phyloP scores from a whole-genome alignment of 192 early-diverging fungal genomes.

The Paraglomus brasilianum region DNA sequence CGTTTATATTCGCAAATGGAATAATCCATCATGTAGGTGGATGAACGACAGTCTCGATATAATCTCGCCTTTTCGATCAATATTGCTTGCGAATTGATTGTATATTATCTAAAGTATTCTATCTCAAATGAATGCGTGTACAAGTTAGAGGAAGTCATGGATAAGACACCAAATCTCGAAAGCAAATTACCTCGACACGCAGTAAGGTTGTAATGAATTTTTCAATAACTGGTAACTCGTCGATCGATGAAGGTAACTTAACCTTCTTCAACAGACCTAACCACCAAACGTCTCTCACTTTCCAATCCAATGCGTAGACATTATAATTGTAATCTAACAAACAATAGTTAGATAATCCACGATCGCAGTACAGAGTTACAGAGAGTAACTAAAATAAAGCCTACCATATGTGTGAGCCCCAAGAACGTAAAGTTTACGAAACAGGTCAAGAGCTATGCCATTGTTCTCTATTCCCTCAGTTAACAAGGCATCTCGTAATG shows the following conservation, averaged over 20 bases:
- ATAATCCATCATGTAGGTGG: background rate
- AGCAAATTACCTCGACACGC: background rate
- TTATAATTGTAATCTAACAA: constrained; percentile 30
- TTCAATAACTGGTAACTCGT: constrained; percentile 10
- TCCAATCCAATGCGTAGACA: constrained; percentile 17
- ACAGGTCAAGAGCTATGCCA: background rate
- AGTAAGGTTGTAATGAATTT: background rate
- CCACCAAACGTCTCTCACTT: background rate
- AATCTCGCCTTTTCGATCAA: constrained; percentile 13
- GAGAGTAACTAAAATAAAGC: constrained; percentile 9
- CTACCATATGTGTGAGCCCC: constrained; percentile 10
- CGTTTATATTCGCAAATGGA: constrained; percentile 6
- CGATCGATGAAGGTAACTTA: constrained; percentile 15
- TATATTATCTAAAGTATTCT: constrained; percentile 22
- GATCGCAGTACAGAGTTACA: background rate
- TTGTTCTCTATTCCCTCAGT: constrained; percentile 23
- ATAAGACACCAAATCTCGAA: background rate
- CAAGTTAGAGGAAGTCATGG: background rate
- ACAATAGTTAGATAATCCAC: constrained; percentile 1
- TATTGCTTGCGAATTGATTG: constrained; percentile 2
- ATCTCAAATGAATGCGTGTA: background rate
- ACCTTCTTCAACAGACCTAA: constrained; percentile 17
- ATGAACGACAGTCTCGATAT: constrained; percentile 1
- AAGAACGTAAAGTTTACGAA: constrained; percentile 11
- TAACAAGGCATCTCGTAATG: constrained; percentile 3